Conservation (phyloP, 257 asterid genomes). For the Nyctanthes arbortristis region DNA sequence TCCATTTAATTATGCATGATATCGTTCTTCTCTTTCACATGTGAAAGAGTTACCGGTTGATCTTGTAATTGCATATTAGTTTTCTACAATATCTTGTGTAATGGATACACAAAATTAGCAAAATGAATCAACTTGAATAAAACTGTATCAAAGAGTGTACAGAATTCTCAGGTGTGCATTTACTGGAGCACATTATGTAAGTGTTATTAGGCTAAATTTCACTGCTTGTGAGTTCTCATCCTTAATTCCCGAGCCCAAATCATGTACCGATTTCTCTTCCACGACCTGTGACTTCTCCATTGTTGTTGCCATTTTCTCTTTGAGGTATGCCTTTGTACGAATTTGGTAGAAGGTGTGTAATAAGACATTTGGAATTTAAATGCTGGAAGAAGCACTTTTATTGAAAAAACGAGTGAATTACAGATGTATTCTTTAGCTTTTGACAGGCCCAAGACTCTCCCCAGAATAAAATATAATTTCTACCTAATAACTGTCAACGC, state of each 20-base stretch:
- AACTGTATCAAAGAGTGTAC: not conserved
- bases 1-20: not conserved
- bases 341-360: not conserved
- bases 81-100: not conserved
- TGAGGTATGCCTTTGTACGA: not conserved
- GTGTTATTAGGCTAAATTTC: no score
- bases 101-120: not conserved
- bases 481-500: no score
- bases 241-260: no score
- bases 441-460: no score
- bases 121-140: not conserved
- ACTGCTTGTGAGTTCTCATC: no score
- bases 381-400: no score
- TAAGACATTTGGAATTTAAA: no score
- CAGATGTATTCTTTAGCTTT: no score
- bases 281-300: no score
- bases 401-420: no score
- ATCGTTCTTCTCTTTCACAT: not conserved
- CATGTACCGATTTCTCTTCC: no score
- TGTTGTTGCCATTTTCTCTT: slow-evolving; percentile 1
- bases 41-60: not conserved
- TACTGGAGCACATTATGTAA: not conserved
- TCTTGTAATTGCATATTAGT: not conserved
- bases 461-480: no score
- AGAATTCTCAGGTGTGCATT: not conserved